Evolutionary conservation across 441 rosid genomes (phyloP), one percentile per base, ranked within the genome.

Genomic region (Populus tomentosa): DNA sequence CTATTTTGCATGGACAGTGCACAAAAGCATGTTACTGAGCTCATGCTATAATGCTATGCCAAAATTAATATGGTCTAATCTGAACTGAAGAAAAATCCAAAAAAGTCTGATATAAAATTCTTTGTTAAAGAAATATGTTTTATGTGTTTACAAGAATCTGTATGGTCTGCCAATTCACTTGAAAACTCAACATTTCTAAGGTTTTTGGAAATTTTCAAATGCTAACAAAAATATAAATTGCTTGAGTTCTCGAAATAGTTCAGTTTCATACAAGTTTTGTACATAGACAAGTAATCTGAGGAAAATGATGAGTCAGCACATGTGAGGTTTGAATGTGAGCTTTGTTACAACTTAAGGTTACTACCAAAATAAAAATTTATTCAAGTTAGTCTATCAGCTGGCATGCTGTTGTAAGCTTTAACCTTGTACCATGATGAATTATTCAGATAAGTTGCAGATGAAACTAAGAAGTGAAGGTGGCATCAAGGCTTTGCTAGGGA

Each of bases 381-480:
- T 61, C 18, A 20, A 26, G 32, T 0, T 42, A 9, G n/a, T 73
- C 9, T 72, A 18, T 42, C 32, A 61, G 69, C 65, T 67, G 24
- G n/a, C 56, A 62, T 65, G 0, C 56, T 46, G 33, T 33, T 70
- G 71, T 70, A 26, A 64, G 65, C 21, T 68, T 50, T 73, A 72
- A 77, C 71, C n/a, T 72, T 69, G 13, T 18, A 59, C 21, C 30
- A 65, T 38, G 72, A 50, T 61, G 6, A 3, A 61, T 82, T 30
- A 11, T 84, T 56, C 85, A 97, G 99, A 95, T 88, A 95, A 94
- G 82, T 79, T 92, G 82, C 98, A 95, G 86, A 80, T 77, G 63
- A 90, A 90, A 82, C 88, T 95, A 78, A 89, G 98, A 85, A 89
- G 87, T 46, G 99, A 97, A 84, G 99, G 99, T 20, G 99, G 99